Evolutionary conservation across 1,284 basidiomycete genomes (phyloP).

Genomic region (Earliella scabrosa): DNA sequence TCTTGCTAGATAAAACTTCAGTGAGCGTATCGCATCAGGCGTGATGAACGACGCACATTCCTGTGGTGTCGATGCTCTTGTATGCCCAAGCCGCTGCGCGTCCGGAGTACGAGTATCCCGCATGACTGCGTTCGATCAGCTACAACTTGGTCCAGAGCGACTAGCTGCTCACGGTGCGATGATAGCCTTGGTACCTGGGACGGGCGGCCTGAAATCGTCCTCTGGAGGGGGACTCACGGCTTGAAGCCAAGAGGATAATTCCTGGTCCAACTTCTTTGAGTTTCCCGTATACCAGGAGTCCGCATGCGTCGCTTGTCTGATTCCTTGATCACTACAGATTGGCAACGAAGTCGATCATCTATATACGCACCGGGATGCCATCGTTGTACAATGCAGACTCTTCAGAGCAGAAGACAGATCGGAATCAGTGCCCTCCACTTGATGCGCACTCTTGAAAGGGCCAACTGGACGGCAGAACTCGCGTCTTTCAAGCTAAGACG

Average conservation of each 20-base stretch:
- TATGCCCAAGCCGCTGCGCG: constrained; percentile 97
- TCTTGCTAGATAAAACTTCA: constrained; percentile 66
- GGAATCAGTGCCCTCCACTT: too few species aligned
- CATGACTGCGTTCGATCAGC: constrained; percentile 66
- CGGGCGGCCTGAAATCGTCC: constrained; percentile 60
- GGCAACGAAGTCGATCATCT: neutral
- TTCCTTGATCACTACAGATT: neutral
- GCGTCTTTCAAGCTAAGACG: neutral
- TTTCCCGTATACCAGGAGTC: constrained; percentile 89
- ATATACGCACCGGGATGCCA: neutral
- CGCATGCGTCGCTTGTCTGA: constrained; percentile 80
- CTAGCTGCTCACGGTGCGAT: constrained; percentile 87
- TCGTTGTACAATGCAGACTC: neutral
- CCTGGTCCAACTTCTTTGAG: constrained; percentile 53
- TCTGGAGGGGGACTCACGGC: constrained; percentile 56
- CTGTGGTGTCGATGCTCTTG: constrained; percentile 79
- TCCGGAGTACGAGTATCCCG: constrained; percentile 96
- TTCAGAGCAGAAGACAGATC: neutral
- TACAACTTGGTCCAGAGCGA: constrained; percentile 13
- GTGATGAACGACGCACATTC: constrained; percentile 68
- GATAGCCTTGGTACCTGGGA: constrained; percentile 84
- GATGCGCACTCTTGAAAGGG: too few species aligned
- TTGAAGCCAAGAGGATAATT: constrained; percentile 71
- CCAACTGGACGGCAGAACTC: too few species aligned
- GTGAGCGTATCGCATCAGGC: constrained; percentile 11